A percentile compares a stretch with the other conserved stretches of the same genome.
phyloP scores from a whole-genome alignment of 1,139 yeast genomes.

The Torulaspora pretoriensis region DNA sequence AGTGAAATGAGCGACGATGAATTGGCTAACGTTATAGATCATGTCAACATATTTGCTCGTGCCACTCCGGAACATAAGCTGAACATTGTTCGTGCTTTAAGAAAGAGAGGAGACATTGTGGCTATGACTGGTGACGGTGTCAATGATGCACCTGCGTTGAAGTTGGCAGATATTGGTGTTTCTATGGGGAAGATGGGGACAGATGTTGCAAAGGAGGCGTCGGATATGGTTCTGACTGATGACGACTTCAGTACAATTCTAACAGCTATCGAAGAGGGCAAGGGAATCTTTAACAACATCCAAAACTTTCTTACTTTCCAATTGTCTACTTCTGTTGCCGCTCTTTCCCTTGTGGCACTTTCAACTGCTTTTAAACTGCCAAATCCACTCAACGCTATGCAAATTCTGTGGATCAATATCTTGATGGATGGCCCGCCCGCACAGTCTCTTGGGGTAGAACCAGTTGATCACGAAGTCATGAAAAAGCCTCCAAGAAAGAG shows the following conservation, averaged over 20 bases:
- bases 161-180: constrained; percentile 92
- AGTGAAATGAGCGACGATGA: constrained; percentile 66
- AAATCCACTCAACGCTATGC: constrained; percentile 95
- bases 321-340: constrained; percentile 90
- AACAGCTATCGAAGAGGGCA: constrained; percentile 91
- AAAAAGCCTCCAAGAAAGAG: constrained; percentile 88
- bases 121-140: constrained; percentile 99
- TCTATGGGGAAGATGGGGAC: constrained; percentile 96
- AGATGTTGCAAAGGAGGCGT: constrained; percentile 96
- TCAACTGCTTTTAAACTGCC: constrained; percentile 83
- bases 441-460: constrained; percentile 92
- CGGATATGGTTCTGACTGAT: constrained; percentile 93
- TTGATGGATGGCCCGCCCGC: constrained; percentile 99
- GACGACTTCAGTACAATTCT: constrained; percentile 91
- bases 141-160: constrained; percentile 94
- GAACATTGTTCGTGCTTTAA: constrained; percentile 82
- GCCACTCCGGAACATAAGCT: constrained; percentile 95
- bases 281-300: constrained; percentile 88
- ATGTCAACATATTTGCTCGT: constrained; percentile 87
- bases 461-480: constrained; percentile 93
- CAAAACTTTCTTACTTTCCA: constrained; percentile 92
- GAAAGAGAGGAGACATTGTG: constrained; percentile 86
- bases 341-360: constrained; percentile 78
- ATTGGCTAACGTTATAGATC: constrained; percentile 64
- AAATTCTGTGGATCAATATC: constrained; percentile 92